A percentile compares a stretch with the other conserved stretches of the same genome.
These are phyloP conservation scores for Logfia minima DNA, from an alignment of 129 eudicot genomes.

Conservation along the genomic window DNA sequence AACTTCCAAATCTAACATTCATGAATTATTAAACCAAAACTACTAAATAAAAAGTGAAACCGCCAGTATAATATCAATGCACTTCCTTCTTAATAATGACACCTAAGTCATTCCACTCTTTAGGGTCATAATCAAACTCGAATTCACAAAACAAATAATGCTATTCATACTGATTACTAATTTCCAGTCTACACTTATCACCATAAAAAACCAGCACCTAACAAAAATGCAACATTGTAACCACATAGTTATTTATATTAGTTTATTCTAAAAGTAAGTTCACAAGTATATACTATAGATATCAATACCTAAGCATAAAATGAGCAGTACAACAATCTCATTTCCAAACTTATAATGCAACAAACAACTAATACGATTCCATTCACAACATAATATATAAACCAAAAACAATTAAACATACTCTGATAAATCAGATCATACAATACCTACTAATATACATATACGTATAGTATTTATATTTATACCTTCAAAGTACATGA, in stretches of 20 bases:
- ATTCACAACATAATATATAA: neutral
- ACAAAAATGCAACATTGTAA: too few species aligned
- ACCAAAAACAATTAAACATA: neutral
- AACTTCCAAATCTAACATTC: neutral
- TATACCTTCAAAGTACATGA: conserved; percentile 95
- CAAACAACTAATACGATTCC: neutral
- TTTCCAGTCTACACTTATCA: neutral
- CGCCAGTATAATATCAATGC: neutral
- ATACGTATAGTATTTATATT: too few species aligned
- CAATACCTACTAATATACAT: neutral
- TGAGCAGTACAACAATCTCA: too few species aligned
- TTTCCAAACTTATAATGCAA: neutral
- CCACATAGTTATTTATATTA: too few species aligned
- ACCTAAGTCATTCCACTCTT: neutral
- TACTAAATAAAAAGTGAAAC: neutral
- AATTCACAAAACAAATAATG: neutral
- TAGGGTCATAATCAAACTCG: neutral
- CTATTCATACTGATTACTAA: too few species aligned
- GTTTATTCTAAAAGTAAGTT: too few species aligned
- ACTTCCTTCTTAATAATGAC: neutral
- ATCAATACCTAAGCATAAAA: too few species aligned
- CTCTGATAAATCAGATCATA: neutral
- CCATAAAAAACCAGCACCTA: neutral
- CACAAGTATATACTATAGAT: too few species aligned
- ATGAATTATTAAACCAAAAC: neutral